These are phyloP conservation scores for Miscanthus lutarioriparius DNA, from an alignment of 176 grass and related monocot species.

Conservation along the genomic window DNA sequence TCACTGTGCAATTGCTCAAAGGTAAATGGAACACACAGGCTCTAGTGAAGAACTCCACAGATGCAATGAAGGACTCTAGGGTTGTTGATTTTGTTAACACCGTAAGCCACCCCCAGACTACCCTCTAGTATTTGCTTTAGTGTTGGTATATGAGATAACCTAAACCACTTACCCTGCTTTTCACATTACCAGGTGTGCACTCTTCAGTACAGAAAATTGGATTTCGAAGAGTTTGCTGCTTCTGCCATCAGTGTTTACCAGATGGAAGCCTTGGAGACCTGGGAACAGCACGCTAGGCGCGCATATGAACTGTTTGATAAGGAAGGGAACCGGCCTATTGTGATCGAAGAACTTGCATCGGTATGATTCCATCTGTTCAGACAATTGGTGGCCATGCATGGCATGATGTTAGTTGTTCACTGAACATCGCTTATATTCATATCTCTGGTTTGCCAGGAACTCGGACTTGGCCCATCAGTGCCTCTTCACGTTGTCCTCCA, in stretches of 20 bases:
- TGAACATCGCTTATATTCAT: not conserved
- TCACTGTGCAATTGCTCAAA: slow-evolving; percentile 24
- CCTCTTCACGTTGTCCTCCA: slow-evolving; percentile 97
- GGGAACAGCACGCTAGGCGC: slow-evolving; percentile 86
- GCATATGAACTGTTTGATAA: slow-evolving; percentile 95
- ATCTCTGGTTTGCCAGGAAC: slow-evolving; percentile 57
- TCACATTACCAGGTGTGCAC: slow-evolving; percentile 75
- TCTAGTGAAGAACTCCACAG: slow-evolving; percentile 86
- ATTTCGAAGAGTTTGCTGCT: slow-evolving; percentile 97
- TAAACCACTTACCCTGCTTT: not conserved
- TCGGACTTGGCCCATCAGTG: slow-evolving; percentile 90
- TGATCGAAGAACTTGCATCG: slow-evolving; percentile 98
- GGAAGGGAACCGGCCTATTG: slow-evolving; percentile 97
- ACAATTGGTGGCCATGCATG: not conserved
- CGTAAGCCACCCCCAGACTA: slow-evolving; percentile 36
- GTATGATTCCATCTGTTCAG: slow-evolving; percentile 38
- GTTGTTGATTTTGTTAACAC: slow-evolving; percentile 94
- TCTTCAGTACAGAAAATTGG: slow-evolving; percentile 98
- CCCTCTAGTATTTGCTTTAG: not conserved
- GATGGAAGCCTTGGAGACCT: slow-evolving; percentile 95
- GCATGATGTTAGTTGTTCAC: not conserved
- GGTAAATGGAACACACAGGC: slow-evolving; percentile 47
- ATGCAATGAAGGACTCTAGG: slow-evolving; percentile 95
- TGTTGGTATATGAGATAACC: not conserved
- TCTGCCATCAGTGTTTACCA: slow-evolving; percentile 91